Percentiles rank a stretch among this genome's conserved stretches.
Evolutionary conservation across 164 flowering plant species (phyloP).

Genomic region (Annona squamosa): DNA sequence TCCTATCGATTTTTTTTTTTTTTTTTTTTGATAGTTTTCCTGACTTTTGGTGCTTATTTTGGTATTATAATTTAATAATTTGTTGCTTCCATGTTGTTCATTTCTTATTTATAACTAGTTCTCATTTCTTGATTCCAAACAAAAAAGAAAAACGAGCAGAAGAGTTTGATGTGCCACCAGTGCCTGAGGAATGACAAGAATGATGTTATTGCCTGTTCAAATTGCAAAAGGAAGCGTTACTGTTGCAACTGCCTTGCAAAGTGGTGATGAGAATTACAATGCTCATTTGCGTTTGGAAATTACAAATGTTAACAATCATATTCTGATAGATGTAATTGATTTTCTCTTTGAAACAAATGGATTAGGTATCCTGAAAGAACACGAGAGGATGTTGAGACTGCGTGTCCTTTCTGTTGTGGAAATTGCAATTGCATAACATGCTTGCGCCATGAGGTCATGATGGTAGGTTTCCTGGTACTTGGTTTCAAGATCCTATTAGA

Average conservation of each 20-base stretch:
- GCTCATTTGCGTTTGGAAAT: neutral
- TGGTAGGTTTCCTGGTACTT: slow-evolving; percentile 21
- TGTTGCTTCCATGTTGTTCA: too few relatives aligned
- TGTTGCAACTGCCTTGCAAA: slow-evolving; percentile 8
- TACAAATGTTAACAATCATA: neutral
- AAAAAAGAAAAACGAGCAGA: slow-evolving; percentile 1
- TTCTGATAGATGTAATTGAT: neutral
- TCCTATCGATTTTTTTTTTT: neutral
- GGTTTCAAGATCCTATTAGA: neutral
- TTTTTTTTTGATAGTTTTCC: neutral
- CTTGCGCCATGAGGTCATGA: slow-evolving; percentile 31
- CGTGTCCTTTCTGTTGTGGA: slow-evolving; percentile 68
- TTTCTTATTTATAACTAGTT: neutral
- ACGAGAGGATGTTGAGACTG: slow-evolving; percentile 36
- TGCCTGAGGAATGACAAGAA: slow-evolving; percentile 15
- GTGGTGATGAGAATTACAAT: slow-evolving; percentile 3
- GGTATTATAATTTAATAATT: neutral
- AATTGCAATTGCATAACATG: slow-evolving; percentile 82
- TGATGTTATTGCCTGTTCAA: slow-evolving; percentile 13
- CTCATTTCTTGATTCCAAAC: slow-evolving; percentile 1
- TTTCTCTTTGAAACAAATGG: slow-evolving; percentile 13
- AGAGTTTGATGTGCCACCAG: slow-evolving; percentile 15
- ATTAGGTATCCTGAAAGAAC: slow-evolving; percentile 63
- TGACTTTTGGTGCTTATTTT: neutral
- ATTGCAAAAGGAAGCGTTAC: slow-evolving; percentile 15